A percentile compares a stretch with the other conserved stretches of the same genome.
Evolutionary conservation across 768 basidiomycete genomes (phyloP).

Genomic region (Rhizopogon roseolus): DNA sequence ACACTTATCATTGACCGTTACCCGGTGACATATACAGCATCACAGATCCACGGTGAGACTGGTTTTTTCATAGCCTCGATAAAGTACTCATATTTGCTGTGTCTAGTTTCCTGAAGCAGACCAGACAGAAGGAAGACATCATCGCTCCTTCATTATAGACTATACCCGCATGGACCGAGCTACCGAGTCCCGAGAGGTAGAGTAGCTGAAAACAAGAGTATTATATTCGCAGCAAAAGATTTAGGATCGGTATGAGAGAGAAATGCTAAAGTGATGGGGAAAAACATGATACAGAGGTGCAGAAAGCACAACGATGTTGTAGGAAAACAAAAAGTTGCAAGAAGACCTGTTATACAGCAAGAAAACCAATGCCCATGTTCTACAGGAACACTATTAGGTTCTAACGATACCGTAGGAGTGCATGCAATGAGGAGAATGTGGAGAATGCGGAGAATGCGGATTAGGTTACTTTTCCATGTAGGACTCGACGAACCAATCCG

Average conservation of each 20-base stretch:
- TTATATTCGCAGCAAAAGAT: neutral
- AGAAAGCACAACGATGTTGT: conserved; percentile 1
- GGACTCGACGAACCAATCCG: conserved; percentile 1
- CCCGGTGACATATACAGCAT: neutral
- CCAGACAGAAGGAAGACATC: no score
- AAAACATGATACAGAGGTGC: conserved; percentile 1
- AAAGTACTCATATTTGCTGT: no score
- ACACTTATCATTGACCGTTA: neutral
- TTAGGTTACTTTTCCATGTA: conserved; percentile 9
- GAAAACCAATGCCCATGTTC: conserved; percentile 12
- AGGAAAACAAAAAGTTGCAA: conserved; percentile 1
- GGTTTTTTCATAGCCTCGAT: neutral
- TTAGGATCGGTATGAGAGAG: neutral
- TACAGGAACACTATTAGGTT: conserved; percentile 11
- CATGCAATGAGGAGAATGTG: conserved; percentile 15
- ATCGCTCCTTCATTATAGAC: no score
- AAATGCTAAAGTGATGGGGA: neutral
- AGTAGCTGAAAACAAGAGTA: neutral
- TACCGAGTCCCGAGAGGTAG: no score
- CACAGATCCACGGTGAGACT: neutral
- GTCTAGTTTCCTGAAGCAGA: no score
- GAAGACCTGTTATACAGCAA: conserved; percentile 5
- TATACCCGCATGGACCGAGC: no score
- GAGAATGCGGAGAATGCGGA: conserved; percentile 8
- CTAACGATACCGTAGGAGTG: conserved; percentile 2